Percentiles rank a stretch among this genome's conserved stretches.
These are phyloP conservation scores for Monosporozyma servazzii DNA, from an alignment of 805 yeast species.

Conservation along the genomic window DNA sequence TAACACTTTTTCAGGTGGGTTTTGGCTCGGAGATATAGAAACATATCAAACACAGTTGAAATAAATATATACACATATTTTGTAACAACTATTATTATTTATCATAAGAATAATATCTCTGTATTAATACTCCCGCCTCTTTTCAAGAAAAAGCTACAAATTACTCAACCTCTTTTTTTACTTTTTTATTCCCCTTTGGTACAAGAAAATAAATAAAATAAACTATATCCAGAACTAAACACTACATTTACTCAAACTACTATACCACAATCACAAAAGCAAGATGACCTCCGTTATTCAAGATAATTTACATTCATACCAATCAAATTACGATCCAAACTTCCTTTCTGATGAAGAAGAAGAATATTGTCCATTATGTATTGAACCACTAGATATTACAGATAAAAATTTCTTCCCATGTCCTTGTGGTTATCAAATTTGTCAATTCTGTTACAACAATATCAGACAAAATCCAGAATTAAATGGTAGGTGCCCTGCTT, in stretches of 20 bases:
- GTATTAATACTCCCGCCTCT: background rate
- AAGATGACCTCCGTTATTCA: constrained; percentile 21
- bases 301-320: constrained; percentile 25
- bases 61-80: background rate
- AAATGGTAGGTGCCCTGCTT: constrained; percentile 95
- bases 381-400: constrained; percentile 94
- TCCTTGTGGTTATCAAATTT: constrained; percentile 97
- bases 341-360: constrained; percentile 31
- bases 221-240: too few relatives aligned
- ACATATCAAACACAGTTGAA: background rate
- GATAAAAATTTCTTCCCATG: constrained; percentile 98
- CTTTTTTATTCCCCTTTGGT: background rate
- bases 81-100: background rate
- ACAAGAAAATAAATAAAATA: background rate
- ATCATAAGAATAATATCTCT: background rate
- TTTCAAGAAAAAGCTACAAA: too few relatives aligned
- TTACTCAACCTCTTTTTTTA: too few relatives aligned
- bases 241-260: background rate
- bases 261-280: background rate
- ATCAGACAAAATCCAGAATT: constrained; percentile 91
- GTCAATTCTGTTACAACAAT: constrained; percentile 96
- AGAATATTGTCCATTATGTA: constrained; percentile 73
- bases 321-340: constrained; percentile 25
- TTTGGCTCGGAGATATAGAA: background rate
- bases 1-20: background rate